Percentiles rank a stretch among this genome's conserved stretches.
Conservation (phyloP, 2,329 filamentous ascomycete species). For the Diaporthe amygdali region DNA sequence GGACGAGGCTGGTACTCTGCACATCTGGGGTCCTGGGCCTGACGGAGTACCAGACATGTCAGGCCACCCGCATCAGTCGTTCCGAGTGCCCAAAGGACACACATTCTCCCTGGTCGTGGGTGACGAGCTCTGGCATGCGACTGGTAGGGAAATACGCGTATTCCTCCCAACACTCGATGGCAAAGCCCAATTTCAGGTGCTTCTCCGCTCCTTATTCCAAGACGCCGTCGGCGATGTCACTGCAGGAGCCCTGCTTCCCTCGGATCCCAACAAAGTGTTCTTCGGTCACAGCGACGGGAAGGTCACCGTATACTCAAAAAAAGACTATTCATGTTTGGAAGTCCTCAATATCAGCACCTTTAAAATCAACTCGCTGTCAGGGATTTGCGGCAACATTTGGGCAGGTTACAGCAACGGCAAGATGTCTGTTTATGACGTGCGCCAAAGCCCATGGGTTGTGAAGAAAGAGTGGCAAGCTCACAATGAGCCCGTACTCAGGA, state of each 20-base stretch:
- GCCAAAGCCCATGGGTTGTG: conserved; percentile 81
- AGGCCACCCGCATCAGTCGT: conserved; percentile 73
- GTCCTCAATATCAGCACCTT: conserved; percentile 88
- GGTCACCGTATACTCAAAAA: conserved; percentile 86
- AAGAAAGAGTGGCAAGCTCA: conserved; percentile 97
- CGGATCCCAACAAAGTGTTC: conserved; percentile 79
- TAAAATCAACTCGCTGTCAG: conserved; percentile 88
- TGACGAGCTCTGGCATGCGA: conserved; percentile 84
- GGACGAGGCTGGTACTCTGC: conserved; percentile 85
- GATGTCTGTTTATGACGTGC: conserved; percentile 90
- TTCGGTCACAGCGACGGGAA: conserved; percentile 95
- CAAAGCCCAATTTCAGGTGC: conserved; percentile 74
- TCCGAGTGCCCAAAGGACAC: conserved; percentile 79
- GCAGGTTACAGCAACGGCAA: conserved; percentile 93
- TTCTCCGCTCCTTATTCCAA: conserved; percentile 72
- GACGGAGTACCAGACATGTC: conserved; percentile 76
- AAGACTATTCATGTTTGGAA: conserved; percentile 77
- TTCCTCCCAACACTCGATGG: conserved; percentile 76
- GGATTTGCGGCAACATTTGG: conserved; percentile 86
- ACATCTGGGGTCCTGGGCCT: conserved; percentile 82
- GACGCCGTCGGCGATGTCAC: conserved; percentile 85
- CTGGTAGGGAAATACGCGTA: conserved; percentile 84
- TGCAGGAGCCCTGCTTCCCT: conserved; percentile 76
- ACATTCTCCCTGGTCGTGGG: conserved; percentile 89
- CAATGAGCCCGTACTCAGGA: conserved; percentile 77